Conservation (phyloP, 139 green algal species). For the Micractinium sp. region DNA sequence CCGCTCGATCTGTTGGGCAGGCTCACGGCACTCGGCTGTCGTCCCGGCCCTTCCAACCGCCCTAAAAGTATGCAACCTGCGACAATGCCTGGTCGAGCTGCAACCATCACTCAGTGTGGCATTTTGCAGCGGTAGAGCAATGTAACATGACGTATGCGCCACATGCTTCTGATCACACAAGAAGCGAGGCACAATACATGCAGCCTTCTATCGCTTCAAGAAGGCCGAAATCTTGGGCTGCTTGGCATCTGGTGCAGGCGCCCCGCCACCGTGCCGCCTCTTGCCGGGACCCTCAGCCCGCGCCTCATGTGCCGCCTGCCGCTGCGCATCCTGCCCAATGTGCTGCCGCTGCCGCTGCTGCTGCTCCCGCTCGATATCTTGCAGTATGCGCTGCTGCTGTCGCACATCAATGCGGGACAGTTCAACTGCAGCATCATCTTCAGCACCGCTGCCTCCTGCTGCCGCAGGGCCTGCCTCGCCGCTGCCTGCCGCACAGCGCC, state of each 20-base stretch:
- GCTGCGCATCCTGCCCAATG: background rate
- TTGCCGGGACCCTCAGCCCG: background rate
- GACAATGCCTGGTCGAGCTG: too few species aligned
- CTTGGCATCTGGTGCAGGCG: background rate
- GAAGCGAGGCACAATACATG: too few species aligned
- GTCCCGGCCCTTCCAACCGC: too few species aligned
- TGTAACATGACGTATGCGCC: too few species aligned
- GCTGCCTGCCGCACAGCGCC: background rate
- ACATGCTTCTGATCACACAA: too few species aligned
- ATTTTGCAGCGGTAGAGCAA: too few species aligned
- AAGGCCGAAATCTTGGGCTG: slow-evolving; percentile 15
- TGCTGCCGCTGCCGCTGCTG: background rate
- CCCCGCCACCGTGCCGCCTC: background rate
- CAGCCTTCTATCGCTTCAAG: background rate
- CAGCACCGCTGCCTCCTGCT: background rate
- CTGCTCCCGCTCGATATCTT: slow-evolving; percentile 1
- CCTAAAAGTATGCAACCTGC: too few species aligned
- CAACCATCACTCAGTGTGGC: too few species aligned
- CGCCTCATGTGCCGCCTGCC: background rate
- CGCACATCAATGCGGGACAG: background rate
- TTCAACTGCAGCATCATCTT: background rate
- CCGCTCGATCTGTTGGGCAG: too few species aligned
- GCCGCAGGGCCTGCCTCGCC: background rate
- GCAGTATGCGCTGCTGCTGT: slow-evolving; percentile 25
- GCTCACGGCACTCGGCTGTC: too few species aligned